phyloP scores from a whole-genome alignment of 192 early-diverging fungal genomes.

The Rhizophagus prolifer region DNA sequence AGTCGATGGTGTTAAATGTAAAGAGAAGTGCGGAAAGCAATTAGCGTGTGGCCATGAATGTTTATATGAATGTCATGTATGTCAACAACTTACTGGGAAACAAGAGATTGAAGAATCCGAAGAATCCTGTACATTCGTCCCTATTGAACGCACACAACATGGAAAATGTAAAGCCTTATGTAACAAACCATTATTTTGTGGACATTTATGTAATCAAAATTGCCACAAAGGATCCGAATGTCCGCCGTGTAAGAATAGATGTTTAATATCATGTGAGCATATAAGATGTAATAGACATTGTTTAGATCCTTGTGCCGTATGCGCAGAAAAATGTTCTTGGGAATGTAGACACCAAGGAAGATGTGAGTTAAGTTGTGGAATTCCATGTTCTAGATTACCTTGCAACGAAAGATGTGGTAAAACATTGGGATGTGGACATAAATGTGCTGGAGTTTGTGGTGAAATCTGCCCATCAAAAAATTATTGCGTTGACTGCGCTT shows the following conservation, averaged over 20 bases:
- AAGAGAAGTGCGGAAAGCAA: slow-evolving; percentile 23
- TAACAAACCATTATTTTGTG: slow-evolving; percentile 32
- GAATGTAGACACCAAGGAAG: slow-evolving; percentile 47
- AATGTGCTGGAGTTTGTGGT: slow-evolving; percentile 52
- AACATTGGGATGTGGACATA: slow-evolving; percentile 47
- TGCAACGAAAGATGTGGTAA: slow-evolving; percentile 53
- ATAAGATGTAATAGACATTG: slow-evolving; percentile 40
- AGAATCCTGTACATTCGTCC: too few relatives aligned
- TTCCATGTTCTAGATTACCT: slow-evolving; percentile 58
- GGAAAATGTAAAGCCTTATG: slow-evolving; percentile 24
- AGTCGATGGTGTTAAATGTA: slow-evolving; percentile 23
- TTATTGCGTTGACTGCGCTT: slow-evolving; percentile 40
- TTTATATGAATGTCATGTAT: slow-evolving; percentile 37
- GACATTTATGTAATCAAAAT: slow-evolving; percentile 25
- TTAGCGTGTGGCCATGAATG: slow-evolving; percentile 47
- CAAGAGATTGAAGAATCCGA: background rate
- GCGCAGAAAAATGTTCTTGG: slow-evolving; percentile 51
- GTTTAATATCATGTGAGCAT: slow-evolving; percentile 46
- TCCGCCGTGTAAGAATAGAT: slow-evolving; percentile 44
- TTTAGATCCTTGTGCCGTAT: slow-evolving; percentile 41
- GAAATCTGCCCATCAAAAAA: slow-evolving; percentile 34
- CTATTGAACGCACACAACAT: slow-evolving; percentile 3
- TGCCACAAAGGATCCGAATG: slow-evolving; percentile 15
- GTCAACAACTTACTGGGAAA: slow-evolving; percentile 22
- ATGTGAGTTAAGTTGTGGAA: slow-evolving; percentile 54